Base-by-base conservation (phyloP, 345 rosid genomes). In the Acer negundo region DNA sequence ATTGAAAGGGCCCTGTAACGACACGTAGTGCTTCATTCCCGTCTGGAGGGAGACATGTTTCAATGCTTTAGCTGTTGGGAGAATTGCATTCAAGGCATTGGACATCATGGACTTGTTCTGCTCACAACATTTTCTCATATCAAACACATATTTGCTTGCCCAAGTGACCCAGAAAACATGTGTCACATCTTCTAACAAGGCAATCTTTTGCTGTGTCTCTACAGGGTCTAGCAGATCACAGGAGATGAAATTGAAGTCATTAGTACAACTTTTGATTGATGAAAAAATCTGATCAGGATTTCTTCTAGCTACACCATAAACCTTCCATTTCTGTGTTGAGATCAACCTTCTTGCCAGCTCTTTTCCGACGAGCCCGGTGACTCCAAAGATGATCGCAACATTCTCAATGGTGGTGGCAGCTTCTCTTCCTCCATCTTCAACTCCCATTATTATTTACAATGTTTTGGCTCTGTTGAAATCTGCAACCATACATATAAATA, bases 141-240 rank as follows among this genome's bases (percentile, higher is more conserved):
- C 94, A 20, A 84, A 76, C 4, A 93, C 91, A 73, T 75, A 88
- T 69, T 87, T 85, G 24, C 81, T 83, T 7, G 93, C 89, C 98
- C 98, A 93, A 53, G 98, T 92, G 80, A 93, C 79, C 97, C 97
- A 93, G 40, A 95, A 95, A 77, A 89, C 75, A 76, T 95, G 97
- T 40, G 92, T 95, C 85, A 86, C 89, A 15, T 85, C 90, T 22
- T 84, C 77, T 58, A 89, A 53, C 35, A 44, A 42, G 35, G 89
- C 85, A 20, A 95, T 77, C 75, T 81, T 89, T 69, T 82, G 77
- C 51, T 75, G 74, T 6, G 92, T 89, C 72, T 93, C 95, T 0
- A 75, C 35, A 19, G 88, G 89, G 82, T 89, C 81, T 42, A 89
- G 75, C 70, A 95, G 87, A 79, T 95, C 97, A 67, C 97, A 93